A percentile compares a stretch with the other conserved stretches of the same genome.
Conservation (phyloP, 192 early-diverging fungal genomes). For the Backusella tuberculispora region DNA sequence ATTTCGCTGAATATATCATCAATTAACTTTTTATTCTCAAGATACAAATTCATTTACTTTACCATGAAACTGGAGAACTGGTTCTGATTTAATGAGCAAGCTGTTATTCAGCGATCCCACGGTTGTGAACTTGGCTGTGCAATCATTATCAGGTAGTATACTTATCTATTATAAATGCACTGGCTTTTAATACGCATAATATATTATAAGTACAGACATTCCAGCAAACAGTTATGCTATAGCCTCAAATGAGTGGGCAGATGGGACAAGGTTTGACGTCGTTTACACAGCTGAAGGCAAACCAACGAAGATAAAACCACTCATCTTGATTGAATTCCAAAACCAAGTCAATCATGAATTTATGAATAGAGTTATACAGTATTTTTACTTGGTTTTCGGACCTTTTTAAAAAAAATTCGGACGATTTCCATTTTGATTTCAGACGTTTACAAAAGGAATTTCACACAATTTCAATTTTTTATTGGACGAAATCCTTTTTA, state of each 20-base stretch:
- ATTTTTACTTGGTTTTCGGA: no score
- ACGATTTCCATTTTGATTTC: no score
- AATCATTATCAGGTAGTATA: slow-evolving; percentile 17
- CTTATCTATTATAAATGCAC: neutral
- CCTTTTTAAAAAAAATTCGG: no score
- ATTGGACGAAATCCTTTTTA: no score
- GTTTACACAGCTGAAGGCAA: neutral
- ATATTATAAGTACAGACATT: no score
- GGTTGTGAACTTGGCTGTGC: neutral
- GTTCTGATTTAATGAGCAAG: neutral
- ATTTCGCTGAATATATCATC: neutral
- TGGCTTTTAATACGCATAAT: neutral
- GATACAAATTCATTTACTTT: neutral
- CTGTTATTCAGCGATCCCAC: neutral
- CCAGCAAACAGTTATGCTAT: no score
- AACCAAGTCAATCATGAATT: neutral
- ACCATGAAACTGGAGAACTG: neutral
- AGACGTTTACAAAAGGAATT: no score
- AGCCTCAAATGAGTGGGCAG: no score
- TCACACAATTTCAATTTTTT: no score
- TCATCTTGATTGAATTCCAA: neutral
- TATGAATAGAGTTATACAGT: neutral
- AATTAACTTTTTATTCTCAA: neutral
- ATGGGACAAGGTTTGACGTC: neutral
- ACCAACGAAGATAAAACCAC: neutral